A percentile compares a stretch with the other conserved stretches of the same genome.
These are phyloP conservation scores for Malbranchea zuffiana DNA, from an alignment of 2,329 filamentous ascomycete species.

Conservation along the genomic window DNA sequence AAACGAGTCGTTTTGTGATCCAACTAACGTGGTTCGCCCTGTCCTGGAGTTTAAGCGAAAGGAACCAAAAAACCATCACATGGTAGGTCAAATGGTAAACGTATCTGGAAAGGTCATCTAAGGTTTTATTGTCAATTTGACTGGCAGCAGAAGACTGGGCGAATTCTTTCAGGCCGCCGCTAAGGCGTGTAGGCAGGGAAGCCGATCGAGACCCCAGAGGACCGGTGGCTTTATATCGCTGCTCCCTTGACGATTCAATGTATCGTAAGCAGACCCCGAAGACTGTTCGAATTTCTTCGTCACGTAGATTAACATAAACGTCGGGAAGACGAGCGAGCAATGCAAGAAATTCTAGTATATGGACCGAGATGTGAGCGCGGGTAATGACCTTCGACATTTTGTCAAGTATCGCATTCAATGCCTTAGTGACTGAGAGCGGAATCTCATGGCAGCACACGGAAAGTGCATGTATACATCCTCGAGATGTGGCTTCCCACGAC, in stretches of 20 bases:
- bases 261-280: slow-evolving; percentile 95
- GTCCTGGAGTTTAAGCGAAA: slow-evolving; percentile 75
- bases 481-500: slow-evolving; percentile 74
- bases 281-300: slow-evolving; percentile 85
- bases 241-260: slow-evolving; percentile 72
- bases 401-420: slow-evolving; percentile 72
- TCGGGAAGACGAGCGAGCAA: slow-evolving; percentile 74
- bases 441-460: slow-evolving; percentile 93
- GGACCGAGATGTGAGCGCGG: slow-evolving; percentile 78
- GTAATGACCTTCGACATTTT: slow-evolving; percentile 96
- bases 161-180: slow-evolving; percentile 34
- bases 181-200: slow-evolving; percentile 32
- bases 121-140: slow-evolving; percentile 31
- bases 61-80: slow-evolving; percentile 94
- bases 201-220: slow-evolving; percentile 24
- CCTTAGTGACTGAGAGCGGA: slow-evolving; percentile 74
- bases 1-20: slow-evolving; percentile 76
- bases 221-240: slow-evolving; percentile 28
- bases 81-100: slow-evolving; percentile 90
- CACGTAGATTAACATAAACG: slow-evolving; percentile 76
- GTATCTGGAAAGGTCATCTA: slow-evolving; percentile 80
- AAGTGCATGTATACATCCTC: slow-evolving; percentile 86
- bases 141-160: slow-evolving; percentile 24
- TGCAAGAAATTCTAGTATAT: slow-evolving; percentile 92
- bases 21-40: slow-evolving; percentile 74